Percentiles rank a stretch among this genome's conserved stretches.
Evolutionary conservation across 768 basidiomycete genomes (phyloP).

Genomic region (Suillus fuscotomentosus): DNA sequence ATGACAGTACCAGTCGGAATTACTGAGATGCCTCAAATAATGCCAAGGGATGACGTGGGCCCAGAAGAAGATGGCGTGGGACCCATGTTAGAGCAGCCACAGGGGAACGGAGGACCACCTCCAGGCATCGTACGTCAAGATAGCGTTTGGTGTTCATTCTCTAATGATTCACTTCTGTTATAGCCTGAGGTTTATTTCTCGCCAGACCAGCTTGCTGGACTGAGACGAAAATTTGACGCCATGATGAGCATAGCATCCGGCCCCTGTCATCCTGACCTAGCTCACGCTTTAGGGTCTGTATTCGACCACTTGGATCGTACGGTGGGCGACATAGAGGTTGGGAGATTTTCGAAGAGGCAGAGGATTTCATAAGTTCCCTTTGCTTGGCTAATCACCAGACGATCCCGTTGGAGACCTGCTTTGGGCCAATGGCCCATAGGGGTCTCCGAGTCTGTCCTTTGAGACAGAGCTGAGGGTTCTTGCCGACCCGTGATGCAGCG

Average conservation of each 20-base stretch:
- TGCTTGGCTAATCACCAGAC: not conserved
- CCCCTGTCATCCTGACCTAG: conserved; percentile 29
- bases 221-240: conserved; percentile 30
- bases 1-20: not conserved
- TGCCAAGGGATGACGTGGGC: not conserved
- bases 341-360: conserved; percentile 24
- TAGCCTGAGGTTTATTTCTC: conserved; percentile 30
- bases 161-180: conserved; percentile 1
- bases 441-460: not conserved
- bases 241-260: conserved; percentile 31
- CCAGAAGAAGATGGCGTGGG: not conserved
- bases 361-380: conserved; percentile 17
- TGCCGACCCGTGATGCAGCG: conserved; percentile 3
- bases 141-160: not conserved
- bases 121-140: not conserved
- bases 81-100: not conserved
- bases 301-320: conserved; percentile 34
- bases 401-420: not conserved
- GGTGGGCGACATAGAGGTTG: conserved; percentile 23
- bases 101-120: not conserved
- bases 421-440: not conserved
- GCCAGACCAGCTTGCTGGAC: conserved; percentile 28
- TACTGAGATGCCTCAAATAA: not conserved
- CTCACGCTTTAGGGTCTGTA: conserved; percentile 30
- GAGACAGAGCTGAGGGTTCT: not conserved